These are phyloP conservation scores for Coix lacrymajobi DNA, from an alignment of 176 grass and related monocot genomes.

Conservation along the genomic window DNA sequence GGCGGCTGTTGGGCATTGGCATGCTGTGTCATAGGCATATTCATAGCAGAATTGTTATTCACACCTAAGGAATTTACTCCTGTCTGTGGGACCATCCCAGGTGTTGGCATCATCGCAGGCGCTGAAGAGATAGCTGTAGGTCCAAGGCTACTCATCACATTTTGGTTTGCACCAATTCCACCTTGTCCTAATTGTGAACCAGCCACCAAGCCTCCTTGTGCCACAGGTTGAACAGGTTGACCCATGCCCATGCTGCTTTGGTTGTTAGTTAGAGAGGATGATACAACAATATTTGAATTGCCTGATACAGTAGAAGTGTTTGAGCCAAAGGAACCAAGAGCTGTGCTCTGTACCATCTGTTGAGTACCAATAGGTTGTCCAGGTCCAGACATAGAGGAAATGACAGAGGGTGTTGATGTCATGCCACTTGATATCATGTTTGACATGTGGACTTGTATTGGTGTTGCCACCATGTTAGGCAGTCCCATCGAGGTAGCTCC, in stretches of 20 bases:
- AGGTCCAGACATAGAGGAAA: constrained; percentile 66
- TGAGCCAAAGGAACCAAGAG: constrained; percentile 57
- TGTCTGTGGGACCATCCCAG: constrained; percentile 69
- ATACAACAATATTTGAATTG: constrained; percentile 61
- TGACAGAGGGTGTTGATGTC: constrained; percentile 60
- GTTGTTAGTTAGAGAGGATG: constrained; percentile 52
- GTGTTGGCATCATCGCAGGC: constrained; percentile 86
- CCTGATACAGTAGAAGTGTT: constrained; percentile 49
- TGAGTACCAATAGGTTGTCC: constrained; percentile 45
- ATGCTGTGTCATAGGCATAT: constrained; percentile 64
- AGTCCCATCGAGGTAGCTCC: constrained; percentile 59
- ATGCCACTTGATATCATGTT: constrained; percentile 87
- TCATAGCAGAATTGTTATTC: constrained; percentile 66
- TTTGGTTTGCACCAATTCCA: constrained; percentile 67
- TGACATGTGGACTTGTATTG: constrained; percentile 90
- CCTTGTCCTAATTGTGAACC: constrained; percentile 75
- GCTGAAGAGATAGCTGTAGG: constrained; percentile 49
- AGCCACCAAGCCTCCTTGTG: constrained; percentile 55
- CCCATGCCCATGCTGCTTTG: constrained; percentile 63
- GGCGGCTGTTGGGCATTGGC: constrained; percentile 65
- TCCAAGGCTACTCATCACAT: constrained; percentile 58
- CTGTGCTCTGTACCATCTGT: constrained; percentile 62
- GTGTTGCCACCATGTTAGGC: constrained; percentile 65
- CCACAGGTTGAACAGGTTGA: constrained; percentile 50
- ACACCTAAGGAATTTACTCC: constrained; percentile 68